Evolutionary conservation across 139 green algal genomes (phyloP), one percentile per base, ranked within the genome.

Genomic region (Closterium sp.): DNA sequence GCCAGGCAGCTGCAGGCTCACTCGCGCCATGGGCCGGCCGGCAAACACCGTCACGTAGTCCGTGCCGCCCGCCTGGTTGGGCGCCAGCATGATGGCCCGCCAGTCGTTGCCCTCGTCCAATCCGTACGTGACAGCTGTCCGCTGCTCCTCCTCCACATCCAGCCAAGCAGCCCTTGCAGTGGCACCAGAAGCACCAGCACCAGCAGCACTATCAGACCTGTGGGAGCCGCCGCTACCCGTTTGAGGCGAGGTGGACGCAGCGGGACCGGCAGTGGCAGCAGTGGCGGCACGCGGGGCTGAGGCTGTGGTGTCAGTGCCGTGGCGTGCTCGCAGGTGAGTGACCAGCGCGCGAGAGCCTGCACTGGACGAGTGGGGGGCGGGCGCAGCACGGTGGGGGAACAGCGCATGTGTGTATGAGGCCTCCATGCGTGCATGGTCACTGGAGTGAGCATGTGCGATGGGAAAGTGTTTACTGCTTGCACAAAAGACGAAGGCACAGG

Each of bases 71-170:
- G 27, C n/a, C 13, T 93, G 9, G 31, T 95, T 95, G 70, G 93
- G 70, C 86, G 30, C 85, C 27, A 95, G 88, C 50, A 88, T 94
- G 19, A 85, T 34, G 17, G 93, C 93, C 50, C 85, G 88, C 88
- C 50, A 95, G 31, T 95, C 93, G 30, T 87, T 89, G 32, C 73
- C 88, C 24, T 94, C 88, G 7, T 13, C 88, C 31, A 95, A 21
- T 11, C 93, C 93, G n/a, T 95, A 95, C 17, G 89, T 94, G 24
- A 95, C 30, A 31, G 94, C 93, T 32, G 22, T n/a, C 70, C 90
- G 32, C 22, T 27, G 32, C 22, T 29, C 32, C 24, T 73, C 70
- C 38, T 28, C 84, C 21, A 19, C 70, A 91, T 94, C 89, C 88
- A 93, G 85, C 89, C 89, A 94, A 91, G 91, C 24, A 11, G 91